These are phyloP conservation scores for Dipodascopsis tothii DNA, from an alignment of 805 yeast species.

Conservation along the genomic window DNA sequence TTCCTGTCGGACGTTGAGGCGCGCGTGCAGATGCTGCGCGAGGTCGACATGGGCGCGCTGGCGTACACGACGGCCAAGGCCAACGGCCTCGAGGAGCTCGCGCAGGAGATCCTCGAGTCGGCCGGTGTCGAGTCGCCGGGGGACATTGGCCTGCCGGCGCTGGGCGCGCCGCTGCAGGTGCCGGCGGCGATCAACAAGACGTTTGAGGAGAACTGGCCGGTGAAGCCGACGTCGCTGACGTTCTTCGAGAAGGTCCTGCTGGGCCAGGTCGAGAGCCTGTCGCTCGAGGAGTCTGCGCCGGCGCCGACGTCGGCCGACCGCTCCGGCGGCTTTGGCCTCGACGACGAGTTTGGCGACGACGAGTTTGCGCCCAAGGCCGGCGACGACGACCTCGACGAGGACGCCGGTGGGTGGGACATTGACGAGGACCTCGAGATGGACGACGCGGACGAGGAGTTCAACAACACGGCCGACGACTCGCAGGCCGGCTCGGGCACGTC, in stretches of 20 bases:
- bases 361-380: conserved; percentile 18
- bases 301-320: conserved; percentile 22
- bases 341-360: conserved; percentile 23
- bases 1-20: conserved; percentile 68
- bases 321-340: conserved; percentile 23
- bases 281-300: conserved; percentile 41
- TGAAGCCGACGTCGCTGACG: conserved; percentile 61
- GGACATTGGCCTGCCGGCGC: conserved; percentile 55
- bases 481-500: conserved; percentile 34
- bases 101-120: conserved; percentile 61
- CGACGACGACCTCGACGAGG: conserved; percentile 26
- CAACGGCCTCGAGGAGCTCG: conserved; percentile 70
- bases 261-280: conserved; percentile 65
- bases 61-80: conserved; percentile 91
- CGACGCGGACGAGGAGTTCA: conserved; percentile 40
- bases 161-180: conserved; percentile 39
- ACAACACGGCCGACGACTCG: conserved; percentile 38
- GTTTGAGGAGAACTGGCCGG: conserved; percentile 65
- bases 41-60: conserved; percentile 74
- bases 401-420: conserved; percentile 28
- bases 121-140: conserved; percentile 58
- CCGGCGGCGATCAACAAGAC: conserved; percentile 43
- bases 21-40: conserved; percentile 64
- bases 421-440: conserved; percentile 39
- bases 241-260: conserved; percentile 78